Evolutionary conservation across 163 green algal species (phyloP).

Genomic region (Chlorella variabilis): DNA sequence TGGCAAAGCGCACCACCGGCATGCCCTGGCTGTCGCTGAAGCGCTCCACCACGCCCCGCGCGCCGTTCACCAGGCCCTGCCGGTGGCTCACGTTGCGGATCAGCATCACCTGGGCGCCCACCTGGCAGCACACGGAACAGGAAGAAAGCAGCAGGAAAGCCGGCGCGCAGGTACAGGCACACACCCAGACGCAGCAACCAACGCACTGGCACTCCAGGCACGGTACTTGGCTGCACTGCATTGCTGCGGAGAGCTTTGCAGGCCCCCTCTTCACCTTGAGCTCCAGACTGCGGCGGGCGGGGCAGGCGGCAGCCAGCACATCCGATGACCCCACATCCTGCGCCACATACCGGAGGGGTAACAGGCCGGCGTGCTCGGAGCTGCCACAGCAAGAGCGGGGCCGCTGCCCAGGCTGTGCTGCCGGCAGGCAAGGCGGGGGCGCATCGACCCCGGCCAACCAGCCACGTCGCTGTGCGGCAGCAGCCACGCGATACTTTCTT

Average conservation of each 20-base stretch:
- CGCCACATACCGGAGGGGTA: too few species aligned
- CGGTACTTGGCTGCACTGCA: too few species aligned
- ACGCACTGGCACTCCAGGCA: neutral
- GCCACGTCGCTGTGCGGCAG: too few species aligned
- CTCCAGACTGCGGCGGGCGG: conserved; percentile 31
- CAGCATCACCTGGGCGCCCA: conserved; percentile 70
- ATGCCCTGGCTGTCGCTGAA: conserved; percentile 52
- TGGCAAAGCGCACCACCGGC: conserved; percentile 73
- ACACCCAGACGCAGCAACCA: neutral
- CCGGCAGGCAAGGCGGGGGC: too few species aligned
- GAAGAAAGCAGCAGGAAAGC: too few species aligned
- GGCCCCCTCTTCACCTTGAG: conserved; percentile 59
- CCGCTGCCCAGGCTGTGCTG: too few species aligned
- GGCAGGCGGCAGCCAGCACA: conserved; percentile 52
- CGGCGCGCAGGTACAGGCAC: conserved; percentile 23
- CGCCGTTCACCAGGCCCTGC: conserved; percentile 64
- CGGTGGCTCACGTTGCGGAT: conserved; percentile 48
- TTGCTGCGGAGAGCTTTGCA: too few species aligned
- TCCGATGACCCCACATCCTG: conserved; percentile 46
- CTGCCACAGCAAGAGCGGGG: conserved; percentile 36
- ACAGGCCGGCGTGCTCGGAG: too few species aligned
- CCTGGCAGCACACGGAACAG: neutral
- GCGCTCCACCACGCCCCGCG: conserved; percentile 58
- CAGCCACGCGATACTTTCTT: too few species aligned
- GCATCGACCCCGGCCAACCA: neutral